Conservation (phyloP, 441 rosid genomes). For the Erodium texanum region DNA sequence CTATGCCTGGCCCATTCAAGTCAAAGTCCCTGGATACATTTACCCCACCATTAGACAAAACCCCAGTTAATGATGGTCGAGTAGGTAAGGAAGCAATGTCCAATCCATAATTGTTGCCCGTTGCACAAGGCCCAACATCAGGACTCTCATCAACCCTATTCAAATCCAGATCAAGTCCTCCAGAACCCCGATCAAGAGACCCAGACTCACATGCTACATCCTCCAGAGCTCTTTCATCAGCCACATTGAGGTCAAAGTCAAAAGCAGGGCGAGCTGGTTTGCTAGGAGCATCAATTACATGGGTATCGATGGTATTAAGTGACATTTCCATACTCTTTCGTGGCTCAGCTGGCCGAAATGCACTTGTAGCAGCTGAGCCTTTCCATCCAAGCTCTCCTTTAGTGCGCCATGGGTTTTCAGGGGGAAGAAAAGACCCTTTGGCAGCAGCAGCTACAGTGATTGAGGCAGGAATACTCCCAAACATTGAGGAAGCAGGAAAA, state of each 20-base stretch:
- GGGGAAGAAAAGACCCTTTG: slow-evolving; percentile 15
- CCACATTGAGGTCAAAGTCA: slow-evolving; percentile 16
- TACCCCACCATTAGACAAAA: not conserved
- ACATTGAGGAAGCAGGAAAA: slow-evolving; percentile 7
- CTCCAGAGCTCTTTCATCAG: slow-evolving; percentile 13
- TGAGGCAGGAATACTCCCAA: slow-evolving; percentile 10
- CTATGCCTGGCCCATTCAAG: slow-evolving; percentile 16
- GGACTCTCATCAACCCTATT: slow-evolving; percentile 10
- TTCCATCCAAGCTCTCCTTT: slow-evolving; percentile 24
- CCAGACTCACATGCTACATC: slow-evolving; percentile 4
- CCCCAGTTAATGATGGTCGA: not conserved
- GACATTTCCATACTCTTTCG: slow-evolving; percentile 14
- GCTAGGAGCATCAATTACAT: slow-evolving; percentile 6
- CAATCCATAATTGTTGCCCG: not conserved
- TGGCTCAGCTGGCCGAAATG: slow-evolving; percentile 20
- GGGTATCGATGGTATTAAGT: not conserved
- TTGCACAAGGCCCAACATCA: slow-evolving; percentile 1
- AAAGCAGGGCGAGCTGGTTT: slow-evolving; percentile 13
- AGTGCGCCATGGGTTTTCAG: slow-evolving; percentile 9
- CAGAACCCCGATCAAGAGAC: slow-evolving; percentile 11
- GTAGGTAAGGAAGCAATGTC: slow-evolving; percentile 2
- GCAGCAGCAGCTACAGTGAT: slow-evolving; percentile 17
- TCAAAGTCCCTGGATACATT: slow-evolving; percentile 12
- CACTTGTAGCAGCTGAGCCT: slow-evolving; percentile 15
- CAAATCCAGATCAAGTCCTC: slow-evolving; percentile 18